These are phyloP conservation scores for Melocanna baccifera DNA, from an alignment of 176 grass and related monocot genomes.

Conservation along the genomic window DNA sequence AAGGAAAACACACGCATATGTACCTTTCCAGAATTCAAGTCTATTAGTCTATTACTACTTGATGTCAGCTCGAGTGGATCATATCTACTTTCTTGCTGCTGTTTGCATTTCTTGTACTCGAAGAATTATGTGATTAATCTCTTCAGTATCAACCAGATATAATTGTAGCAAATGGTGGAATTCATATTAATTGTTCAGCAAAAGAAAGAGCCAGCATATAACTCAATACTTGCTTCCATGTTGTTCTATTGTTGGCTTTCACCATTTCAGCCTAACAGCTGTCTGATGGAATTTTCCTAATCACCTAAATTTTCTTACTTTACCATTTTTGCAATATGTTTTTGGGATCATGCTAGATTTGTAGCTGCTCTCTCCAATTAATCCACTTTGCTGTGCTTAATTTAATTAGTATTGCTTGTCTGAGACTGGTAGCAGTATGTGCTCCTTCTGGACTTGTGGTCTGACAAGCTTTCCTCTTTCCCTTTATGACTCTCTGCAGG, in stretches of 20 bases:
- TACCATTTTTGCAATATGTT: neutral
- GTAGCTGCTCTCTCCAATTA: neutral
- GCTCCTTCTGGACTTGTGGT: constrained; percentile 13
- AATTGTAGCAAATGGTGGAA: neutral
- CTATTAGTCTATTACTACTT: constrained; percentile 16
- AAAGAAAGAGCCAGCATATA: neutral
- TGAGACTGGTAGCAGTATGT: neutral
- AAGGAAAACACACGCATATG: neutral
- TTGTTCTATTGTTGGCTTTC: neutral
- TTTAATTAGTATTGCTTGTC: constrained; percentile 22
- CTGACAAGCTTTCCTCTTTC: constrained; percentile 7
- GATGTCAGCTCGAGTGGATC: constrained; percentile 6
- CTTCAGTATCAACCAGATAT: constrained; percentile 7
- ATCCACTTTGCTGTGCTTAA: constrained; percentile 14
- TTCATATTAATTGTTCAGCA: neutral
- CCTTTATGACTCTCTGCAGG: constrained; percentile 28
- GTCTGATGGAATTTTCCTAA: neutral
- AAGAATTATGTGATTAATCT: constrained; percentile 2
- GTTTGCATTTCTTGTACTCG: constrained; percentile 12
- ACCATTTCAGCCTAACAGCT: neutral
- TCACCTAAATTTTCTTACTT: constrained; percentile 6
- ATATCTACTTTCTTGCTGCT: constrained; percentile 14
- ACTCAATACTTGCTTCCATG: neutral
- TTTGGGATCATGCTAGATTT: constrained; percentile 1
- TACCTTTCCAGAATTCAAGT: neutral